Evolutionary conservation across 2,329 filamentous ascomycete species (phyloP).

Genomic region (Diaporthe batatas): DNA sequence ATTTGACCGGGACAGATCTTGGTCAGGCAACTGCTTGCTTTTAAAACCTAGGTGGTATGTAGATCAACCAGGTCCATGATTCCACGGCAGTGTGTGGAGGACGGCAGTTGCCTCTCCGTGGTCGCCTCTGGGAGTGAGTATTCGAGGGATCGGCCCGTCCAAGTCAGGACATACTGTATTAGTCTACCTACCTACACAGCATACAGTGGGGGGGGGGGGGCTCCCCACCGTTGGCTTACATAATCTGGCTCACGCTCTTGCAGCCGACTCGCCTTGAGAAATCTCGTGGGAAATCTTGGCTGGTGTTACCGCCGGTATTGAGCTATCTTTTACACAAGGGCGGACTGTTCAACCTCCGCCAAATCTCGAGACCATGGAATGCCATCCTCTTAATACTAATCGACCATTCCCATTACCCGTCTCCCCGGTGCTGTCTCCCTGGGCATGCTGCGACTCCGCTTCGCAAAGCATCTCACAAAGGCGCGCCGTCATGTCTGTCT

Average conservation of each 20-base stretch:
- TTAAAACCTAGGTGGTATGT: no score
- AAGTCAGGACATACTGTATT: neutral
- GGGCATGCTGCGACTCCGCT: constrained; percentile 36
- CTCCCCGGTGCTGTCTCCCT: neutral
- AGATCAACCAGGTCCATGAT: neutral
- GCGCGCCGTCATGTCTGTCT: constrained; percentile 1
- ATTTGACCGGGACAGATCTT: neutral
- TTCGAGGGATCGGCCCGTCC: neutral
- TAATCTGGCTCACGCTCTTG: neutral
- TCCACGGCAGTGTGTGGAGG: neutral
- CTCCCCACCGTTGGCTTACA: neutral
- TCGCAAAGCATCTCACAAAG: constrained; percentile 19
- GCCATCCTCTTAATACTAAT: neutral
- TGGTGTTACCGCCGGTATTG: no score
- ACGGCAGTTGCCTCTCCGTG: neutral
- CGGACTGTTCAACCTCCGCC: neutral
- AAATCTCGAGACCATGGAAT: neutral
- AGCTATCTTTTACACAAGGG: neutral
- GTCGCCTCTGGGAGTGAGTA: no score
- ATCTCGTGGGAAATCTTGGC: neutral
- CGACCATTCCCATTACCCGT: no score
- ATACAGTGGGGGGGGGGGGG: neutral
- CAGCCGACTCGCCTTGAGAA: neutral
- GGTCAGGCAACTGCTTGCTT: neutral
- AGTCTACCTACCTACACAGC: no score